Evolutionary conservation across 2,329 filamentous ascomycete species (phyloP).

Genomic region (Paecilomyces sp.): DNA sequence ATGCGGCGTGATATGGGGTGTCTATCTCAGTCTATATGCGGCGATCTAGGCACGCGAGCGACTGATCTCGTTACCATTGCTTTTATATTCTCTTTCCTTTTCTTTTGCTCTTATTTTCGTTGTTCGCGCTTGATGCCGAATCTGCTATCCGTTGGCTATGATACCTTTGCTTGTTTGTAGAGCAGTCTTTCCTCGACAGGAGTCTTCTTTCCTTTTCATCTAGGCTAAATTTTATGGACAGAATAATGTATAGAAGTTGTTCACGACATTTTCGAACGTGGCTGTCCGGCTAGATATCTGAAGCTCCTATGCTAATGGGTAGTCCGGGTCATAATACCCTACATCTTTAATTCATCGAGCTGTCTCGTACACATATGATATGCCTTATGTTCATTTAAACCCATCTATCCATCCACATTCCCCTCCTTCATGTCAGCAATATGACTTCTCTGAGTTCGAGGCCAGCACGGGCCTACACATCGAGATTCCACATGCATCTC

Average conservation of each 20-base stretch:
- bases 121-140: background rate
- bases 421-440: background rate
- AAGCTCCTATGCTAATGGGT: background rate
- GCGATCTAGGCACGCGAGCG: slow-evolving; percentile 19
- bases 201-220: background rate
- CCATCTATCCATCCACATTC: background rate
- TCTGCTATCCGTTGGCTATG: background rate
- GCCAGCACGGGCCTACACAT: background rate
- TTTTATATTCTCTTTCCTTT: background rate
- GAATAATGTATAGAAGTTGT: background rate
- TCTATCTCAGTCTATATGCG: slow-evolving; percentile 64
- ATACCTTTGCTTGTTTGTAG: background rate
- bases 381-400: background rate
- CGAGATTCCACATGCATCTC: background rate
- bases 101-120: background rate
- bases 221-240: background rate
- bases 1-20: slow-evolving; percentile 66
- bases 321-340: background rate
- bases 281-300: background rate
- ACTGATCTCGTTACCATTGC: background rate
- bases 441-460: background rate
- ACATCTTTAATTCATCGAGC: too few relatives aligned
- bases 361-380: too few relatives aligned
- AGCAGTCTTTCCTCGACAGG: background rate
- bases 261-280: background rate